Conservation (phyloP, 2,329 filamentous ascomycete species). For the Talaromyces albobiverticillius region DNA sequence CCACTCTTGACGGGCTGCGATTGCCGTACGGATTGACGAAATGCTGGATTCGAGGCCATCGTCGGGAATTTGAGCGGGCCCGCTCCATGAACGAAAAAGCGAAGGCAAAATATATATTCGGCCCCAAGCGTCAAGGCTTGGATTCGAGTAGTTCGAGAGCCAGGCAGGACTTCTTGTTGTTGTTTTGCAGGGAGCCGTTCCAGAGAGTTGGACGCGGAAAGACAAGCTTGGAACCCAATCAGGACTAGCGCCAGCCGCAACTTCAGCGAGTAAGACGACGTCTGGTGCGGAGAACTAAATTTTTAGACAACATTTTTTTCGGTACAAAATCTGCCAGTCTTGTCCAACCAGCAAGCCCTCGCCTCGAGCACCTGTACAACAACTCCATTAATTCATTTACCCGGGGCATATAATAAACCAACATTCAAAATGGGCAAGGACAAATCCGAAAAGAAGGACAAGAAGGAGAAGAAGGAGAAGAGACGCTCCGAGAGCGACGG, state of each 20-base stretch:
- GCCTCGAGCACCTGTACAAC: neutral
- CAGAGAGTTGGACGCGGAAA: constrained; percentile 6
- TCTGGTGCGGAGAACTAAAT: constrained; percentile 15
- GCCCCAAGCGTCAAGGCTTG: constrained; percentile 6
- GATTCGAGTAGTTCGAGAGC: neutral
- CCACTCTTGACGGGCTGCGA: constrained; percentile 36
- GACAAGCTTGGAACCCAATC: constrained; percentile 20
- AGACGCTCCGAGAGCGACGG: constrained; percentile 47
- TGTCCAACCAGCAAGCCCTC: too few relatives aligned
- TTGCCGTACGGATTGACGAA: constrained; percentile 37
- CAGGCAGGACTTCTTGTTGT: neutral
- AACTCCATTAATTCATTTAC: neutral
- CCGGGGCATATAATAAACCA: neutral
- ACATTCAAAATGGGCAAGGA: constrained; percentile 44
- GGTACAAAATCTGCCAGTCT: too few relatives aligned
- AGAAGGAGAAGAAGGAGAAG: constrained; percentile 43
- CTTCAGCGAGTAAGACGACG: constrained; percentile 10
- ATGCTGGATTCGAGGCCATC: constrained; percentile 30
- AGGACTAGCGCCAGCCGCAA: constrained; percentile 27
- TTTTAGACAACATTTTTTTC: constrained; percentile 18
- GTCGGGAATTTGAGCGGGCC: constrained; percentile 13
- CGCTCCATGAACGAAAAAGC: neutral
- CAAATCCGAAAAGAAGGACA: constrained; percentile 36
- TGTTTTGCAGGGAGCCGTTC: constrained; percentile 2
- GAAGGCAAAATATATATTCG: neutral